A percentile compares a stretch with the other conserved stretches of the same genome.
Evolutionary conservation across 2,329 filamentous ascomycete genomes (phyloP).

Genomic region (Penicillium concentricum): DNA sequence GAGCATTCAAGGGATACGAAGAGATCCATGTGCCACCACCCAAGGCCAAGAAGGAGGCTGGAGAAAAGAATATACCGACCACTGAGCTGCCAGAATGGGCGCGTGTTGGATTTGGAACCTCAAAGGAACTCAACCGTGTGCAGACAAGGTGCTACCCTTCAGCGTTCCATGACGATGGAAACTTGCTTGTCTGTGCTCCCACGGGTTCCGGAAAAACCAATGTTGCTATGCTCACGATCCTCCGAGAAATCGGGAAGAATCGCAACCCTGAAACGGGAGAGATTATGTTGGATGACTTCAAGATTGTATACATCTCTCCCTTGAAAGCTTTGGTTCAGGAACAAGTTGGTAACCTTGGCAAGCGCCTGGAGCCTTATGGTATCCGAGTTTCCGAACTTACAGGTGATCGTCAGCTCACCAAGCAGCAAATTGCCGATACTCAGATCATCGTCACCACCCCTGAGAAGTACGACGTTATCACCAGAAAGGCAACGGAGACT

Average conservation of each 20-base stretch:
- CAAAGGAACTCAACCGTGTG: slow-evolving; percentile 88
- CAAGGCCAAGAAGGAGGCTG: slow-evolving; percentile 78
- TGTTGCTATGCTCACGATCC: slow-evolving; percentile 93
- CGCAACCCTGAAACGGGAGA: slow-evolving; percentile 85
- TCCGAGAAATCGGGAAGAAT: slow-evolving; percentile 95
- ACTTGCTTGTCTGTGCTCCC: slow-evolving; percentile 96
- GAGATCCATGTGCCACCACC: slow-evolving; percentile 96
- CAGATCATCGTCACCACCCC: slow-evolving; percentile 98
- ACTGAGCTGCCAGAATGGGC: slow-evolving; percentile 92
- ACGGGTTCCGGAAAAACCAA: slow-evolving; percentile 98
- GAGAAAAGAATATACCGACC: slow-evolving; percentile 78
- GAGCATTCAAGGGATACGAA: slow-evolving; percentile 96
- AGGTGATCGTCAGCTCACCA: slow-evolving; percentile 95
- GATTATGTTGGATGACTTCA: slow-evolving; percentile 93
- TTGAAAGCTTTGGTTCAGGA: slow-evolving; percentile 95
- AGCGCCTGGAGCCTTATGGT: slow-evolving; percentile 83
- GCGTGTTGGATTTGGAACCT: slow-evolving; percentile 76
- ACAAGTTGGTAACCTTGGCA: slow-evolving; percentile 96
- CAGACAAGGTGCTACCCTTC: slow-evolving; percentile 90
- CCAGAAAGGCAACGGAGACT: slow-evolving; percentile 91
- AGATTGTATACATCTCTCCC: slow-evolving; percentile 96
- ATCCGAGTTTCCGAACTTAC: slow-evolving; percentile 94
- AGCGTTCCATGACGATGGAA: slow-evolving; percentile 90
- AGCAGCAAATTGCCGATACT: slow-evolving; percentile 96
- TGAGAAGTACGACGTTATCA: slow-evolving; percentile 99